Evolutionary conservation across 306 rosid species (phyloP), one percentile per base, ranked within the genome.

Genomic region (Alnus glutinosa): DNA sequence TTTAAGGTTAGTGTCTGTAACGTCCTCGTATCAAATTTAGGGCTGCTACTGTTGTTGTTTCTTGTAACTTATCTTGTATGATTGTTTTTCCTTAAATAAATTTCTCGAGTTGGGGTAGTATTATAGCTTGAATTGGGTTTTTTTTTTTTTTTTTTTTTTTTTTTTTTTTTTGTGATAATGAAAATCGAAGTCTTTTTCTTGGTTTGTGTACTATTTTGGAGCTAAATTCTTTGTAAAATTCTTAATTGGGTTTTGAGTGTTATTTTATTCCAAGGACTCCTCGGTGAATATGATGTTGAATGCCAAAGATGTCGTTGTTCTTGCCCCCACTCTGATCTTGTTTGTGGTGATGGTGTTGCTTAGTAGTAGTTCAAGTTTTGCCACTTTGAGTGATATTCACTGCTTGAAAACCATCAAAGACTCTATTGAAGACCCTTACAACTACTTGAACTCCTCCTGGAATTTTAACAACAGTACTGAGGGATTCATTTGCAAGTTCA

Each of bases 401-500:
- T 93, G 98, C 87, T 87, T 93, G 88, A 84, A 6, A 83, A 86
- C 76, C 55, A 80, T 93, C 75, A 77, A 78, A 54, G 61, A 1
- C 0, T 59, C 90, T 3, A 82, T 93, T 47, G 61, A 93, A 68
- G 98, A 93, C 73, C 91, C 97, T 28, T 2, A 80, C 19, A 77
- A 77, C 5, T 83, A 74, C 79, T 81, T 93, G 86, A 63, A 13
- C 11, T 75, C 88, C 59, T 82, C 94, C 2, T 91, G 98, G 98
- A 44, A 87, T 85, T 93, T 93, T 83, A 55, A 83, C 84, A 91
- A 91, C 73, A 44, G 2, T 0, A 83, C 97, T 2, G 95, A 91
- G 82, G 98, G 98, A 16, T 85, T 42, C 74, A 90, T 90, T 39
- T 91, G 98, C 77, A 87, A 58, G 76, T 93, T 94, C 77, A 73